Base-by-base conservation (phyloP, 2,329 filamentous ascomycete species). In the Xylaria sp. region DNA sequence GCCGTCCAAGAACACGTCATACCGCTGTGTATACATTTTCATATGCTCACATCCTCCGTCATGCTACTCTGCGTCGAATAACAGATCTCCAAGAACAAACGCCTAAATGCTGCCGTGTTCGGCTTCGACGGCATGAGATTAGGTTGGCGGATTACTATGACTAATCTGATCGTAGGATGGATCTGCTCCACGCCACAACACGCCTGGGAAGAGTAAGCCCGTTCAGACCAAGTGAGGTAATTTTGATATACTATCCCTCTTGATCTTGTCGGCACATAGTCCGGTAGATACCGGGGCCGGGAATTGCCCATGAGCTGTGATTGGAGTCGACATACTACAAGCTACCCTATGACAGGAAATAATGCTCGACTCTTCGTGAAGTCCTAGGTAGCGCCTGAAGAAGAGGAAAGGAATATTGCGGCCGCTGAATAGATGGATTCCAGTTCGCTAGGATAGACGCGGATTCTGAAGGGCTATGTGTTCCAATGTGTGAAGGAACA, bases 1-100 rank as follows among this genome's bases (percentile, higher is more conserved):
- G 17, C 30, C 8, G 12, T 58, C 60, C 21, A 27, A 7, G 24
- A 39, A 17, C 50, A 55, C 56, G 57, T 45, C 57, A 39, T 12
- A 7, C 24, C 7, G 11, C 21, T 47, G 47, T 12, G 19, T 62
- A 56, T 42, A 21, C 34, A 34, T 57, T 34, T 24, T 14, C 27
- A 34, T 24, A 50, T 24, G 34, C 27, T 14, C 19, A 30, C 53
- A 34, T 12, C 47, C 6, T 8, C 32, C 21, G 32, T 24, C 34
- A 30, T 32, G 12, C 36, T 32, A 34, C 27, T 55, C 24, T 21
- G 17, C 17, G 8, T 48, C 21, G 14, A 56, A 19, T 21, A 5
- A n/a, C 27, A 61, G 12, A 19, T 34, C 21, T 30, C 19, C 21
- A 7, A 12, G 32, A 19, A 27, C 9, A 61, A 14, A 27, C 36